Base-by-base conservation (phyloP, 2,329 filamentous ascomycete species). In the Fusarium globosum region DNA sequence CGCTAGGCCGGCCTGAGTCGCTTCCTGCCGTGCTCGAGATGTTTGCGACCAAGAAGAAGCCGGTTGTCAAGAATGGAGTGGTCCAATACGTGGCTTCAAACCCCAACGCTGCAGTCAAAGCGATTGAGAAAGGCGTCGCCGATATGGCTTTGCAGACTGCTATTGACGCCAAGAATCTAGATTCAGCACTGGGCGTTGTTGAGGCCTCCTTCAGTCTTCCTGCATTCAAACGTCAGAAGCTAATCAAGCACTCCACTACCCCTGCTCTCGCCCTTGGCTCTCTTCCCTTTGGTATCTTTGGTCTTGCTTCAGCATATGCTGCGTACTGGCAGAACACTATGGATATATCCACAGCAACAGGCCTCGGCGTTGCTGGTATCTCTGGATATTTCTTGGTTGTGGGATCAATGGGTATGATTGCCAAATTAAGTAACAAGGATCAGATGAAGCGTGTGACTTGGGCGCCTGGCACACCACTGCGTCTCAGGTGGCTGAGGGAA, bases 401-500 rank as follows among this genome's bases (percentile, higher is more conserved):
- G 9, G 91, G 90, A 8, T 94, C 92, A 15, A 89, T 98, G 60
- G 96, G 96, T 6, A 84, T 96, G 46, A 90, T 98, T 42, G 94
- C 96, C 14, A 86, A 97, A 67, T 91, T 94, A 33, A 98, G 96
- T 39, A 88, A 92, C 68, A 98, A 98, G 82, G 95, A 98, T 81
- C 95, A 98, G 82, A 97, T 98, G 94, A 92, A 93, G 78, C 90
- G 96, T 26, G 94, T 98, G 10, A 95, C 94, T 5, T 99, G 96
- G 96, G 88, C 92, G 14, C 90, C 90, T 1, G 96, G 96, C 16
- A 92, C 94, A 39, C 92, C 94, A 28, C 84, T 98, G 72, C 88
- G 93, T 70, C 89, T 94, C 78, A 89, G 96, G 20, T 98, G 95
- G 93, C 82, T 97, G 61, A 88, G 94, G 39, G 96, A 98, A 81